Evolutionary conservation across 176 grass and related monocot species (phyloP).

Genomic region (Oryza coarctata): DNA sequence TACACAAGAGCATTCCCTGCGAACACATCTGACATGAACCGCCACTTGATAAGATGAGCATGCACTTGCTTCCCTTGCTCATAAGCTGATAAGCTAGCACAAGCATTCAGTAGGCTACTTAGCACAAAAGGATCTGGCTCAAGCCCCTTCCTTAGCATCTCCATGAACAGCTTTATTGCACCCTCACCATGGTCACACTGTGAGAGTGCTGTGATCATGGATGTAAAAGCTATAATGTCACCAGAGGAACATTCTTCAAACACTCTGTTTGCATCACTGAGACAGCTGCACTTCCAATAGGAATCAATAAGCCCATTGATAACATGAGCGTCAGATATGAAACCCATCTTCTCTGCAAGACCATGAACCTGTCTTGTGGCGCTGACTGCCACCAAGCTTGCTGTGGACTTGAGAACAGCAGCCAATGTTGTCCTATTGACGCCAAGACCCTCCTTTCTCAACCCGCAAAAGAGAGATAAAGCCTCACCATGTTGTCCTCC

Average conservation of each 20-base stretch:
- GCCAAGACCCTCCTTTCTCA: conserved; percentile 61
- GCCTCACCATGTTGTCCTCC: conserved; percentile 49
- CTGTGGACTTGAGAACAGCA: conserved; percentile 79
- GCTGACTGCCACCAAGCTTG: conserved; percentile 50
- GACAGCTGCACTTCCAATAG: conserved; percentile 72
- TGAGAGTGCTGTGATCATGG: conserved; percentile 80
- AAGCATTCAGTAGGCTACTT: conserved; percentile 83
- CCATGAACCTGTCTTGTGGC: conserved; percentile 63
- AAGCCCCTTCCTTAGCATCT: conserved; percentile 68
- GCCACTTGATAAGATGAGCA: conserved; percentile 67
- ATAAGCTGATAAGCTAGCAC: conserved; percentile 77
- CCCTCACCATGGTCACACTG: conserved; percentile 70
- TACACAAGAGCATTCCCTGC: conserved; percentile 84
- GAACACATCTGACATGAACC: conserved; percentile 68
- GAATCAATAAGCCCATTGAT: conserved; percentile 81
- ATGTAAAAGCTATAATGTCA: conserved; percentile 70
- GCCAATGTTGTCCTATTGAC: conserved; percentile 69
- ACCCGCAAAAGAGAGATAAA: conserved; percentile 52
- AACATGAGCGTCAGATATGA: conserved; percentile 74
- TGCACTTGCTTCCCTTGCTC: conserved; percentile 93
- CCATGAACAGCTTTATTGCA: conserved; percentile 72
- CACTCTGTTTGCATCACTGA: conserved; percentile 48
- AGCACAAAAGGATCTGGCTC: conserved; percentile 78
- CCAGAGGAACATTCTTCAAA: conserved; percentile 63
- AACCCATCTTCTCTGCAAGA: conserved; percentile 54